A percentile compares a stretch with the other conserved stretches of the same genome.
phyloP scores from a whole-genome alignment of 768 basidiomycete genomes.

The Phanerochaete carnosa region DNA sequence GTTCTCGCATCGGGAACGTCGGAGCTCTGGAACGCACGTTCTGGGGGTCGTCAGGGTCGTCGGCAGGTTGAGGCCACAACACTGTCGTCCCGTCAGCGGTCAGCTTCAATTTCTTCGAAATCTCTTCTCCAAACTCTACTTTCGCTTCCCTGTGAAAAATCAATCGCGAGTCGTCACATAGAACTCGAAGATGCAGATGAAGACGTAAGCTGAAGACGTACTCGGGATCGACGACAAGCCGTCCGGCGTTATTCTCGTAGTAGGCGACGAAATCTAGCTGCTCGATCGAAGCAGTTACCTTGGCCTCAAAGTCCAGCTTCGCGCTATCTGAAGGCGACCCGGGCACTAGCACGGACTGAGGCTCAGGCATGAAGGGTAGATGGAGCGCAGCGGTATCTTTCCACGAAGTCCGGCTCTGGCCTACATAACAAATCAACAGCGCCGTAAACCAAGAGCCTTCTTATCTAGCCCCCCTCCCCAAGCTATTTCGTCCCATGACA shows the following conservation, averaged over 20 bases:
- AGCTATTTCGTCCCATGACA: too few relatives aligned
- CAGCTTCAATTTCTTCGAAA: slow-evolving; percentile 50
- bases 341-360: too few relatives aligned
- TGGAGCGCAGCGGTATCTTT: too few relatives aligned
- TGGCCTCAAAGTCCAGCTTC: neutral
- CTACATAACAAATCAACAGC: too few relatives aligned
- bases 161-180: neutral
- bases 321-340: neutral
- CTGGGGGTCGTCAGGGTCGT: slow-evolving; percentile 55
- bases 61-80: slow-evolving; percentile 63
- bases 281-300: neutral
- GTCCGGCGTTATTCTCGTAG: slow-evolving; percentile 50
- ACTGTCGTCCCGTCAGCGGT: slow-evolving; percentile 49
- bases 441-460: too few relatives aligned
- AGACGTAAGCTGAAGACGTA: slow-evolving; percentile 24
- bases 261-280: slow-evolving; percentile 31
- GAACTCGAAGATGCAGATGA: neutral
- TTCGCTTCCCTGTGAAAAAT: slow-evolving; percentile 44
- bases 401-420: too few relatives aligned
- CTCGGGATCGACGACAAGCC: slow-evolving; percentile 57
- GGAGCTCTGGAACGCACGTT: slow-evolving; percentile 33
- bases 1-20: neutral
- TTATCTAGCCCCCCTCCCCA: too few relatives aligned
- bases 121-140: slow-evolving; percentile 49
- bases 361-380: too few relatives aligned